phyloP scores from a whole-genome alignment of 805 yeast genomes.

The Isabelozyma gotoi region DNA sequence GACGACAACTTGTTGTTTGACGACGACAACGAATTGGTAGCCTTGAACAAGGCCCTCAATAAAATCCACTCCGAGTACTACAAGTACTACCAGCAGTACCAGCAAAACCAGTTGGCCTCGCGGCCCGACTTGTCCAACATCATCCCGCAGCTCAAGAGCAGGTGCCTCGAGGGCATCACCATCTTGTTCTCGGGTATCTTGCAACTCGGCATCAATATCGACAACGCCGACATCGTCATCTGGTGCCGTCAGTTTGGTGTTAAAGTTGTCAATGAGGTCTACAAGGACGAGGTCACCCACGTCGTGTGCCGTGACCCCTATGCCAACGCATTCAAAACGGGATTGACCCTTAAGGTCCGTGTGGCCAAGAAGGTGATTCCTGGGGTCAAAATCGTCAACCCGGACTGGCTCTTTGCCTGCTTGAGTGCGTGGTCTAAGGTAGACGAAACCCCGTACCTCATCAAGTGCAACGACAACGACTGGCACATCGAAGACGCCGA shows the following conservation, averaged over 20 bases:
- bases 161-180: slow-evolving; percentile 65
- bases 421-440: slow-evolving; percentile 74
- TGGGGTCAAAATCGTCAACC: slow-evolving; percentile 73
- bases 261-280: slow-evolving; percentile 67
- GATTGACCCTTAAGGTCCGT: slow-evolving; percentile 75
- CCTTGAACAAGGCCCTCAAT: slow-evolving; percentile 60
- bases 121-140: slow-evolving; percentile 66
- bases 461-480: slow-evolving; percentile 50
- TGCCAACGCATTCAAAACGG: slow-evolving; percentile 22
- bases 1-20: slow-evolving; percentile 63
- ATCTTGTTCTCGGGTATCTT: slow-evolving; percentile 87
- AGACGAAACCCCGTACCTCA: slow-evolving; percentile 57
- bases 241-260: slow-evolving; percentile 97
- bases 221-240: slow-evolving; percentile 80
- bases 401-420: slow-evolving; percentile 91
- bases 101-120: slow-evolving; percentile 4
- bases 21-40: slow-evolving; percentile 74
- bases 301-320: slow-evolving; percentile 78
- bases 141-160: slow-evolving; percentile 69
- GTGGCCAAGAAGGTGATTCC: slow-evolving; percentile 68
- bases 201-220: slow-evolving; percentile 74
- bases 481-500: slow-evolving; percentile 47
- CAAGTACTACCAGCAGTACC: slow-evolving; percentile 15
- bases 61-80: slow-evolving; percentile 71
- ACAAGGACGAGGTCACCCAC: slow-evolving; percentile 72